Evolutionary conservation across 352 stramenopile genomes (phyloP), one percentile per base, ranked within the genome.

Genomic region (Aphanomyces cochlioides): DNA sequence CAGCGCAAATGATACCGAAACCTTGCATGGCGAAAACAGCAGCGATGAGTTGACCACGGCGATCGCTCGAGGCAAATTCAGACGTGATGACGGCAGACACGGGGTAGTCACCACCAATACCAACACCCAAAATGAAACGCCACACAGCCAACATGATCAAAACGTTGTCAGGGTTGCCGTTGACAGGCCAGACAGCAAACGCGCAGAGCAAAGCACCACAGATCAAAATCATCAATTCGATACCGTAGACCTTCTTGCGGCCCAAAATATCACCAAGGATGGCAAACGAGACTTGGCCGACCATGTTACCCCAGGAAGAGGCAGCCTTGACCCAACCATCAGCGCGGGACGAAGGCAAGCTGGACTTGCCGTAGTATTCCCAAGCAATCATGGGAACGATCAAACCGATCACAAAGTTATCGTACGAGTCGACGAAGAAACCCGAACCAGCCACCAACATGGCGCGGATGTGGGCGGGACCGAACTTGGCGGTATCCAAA

Each of bases 11-110:
- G 76, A 82, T 85, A 34, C 78, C 78, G 39, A 78, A 74, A 37
- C 77, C 78, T 45, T 84, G 74, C 80, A 87, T 87, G 56, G 78
- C 78, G 66, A 87, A 87, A 36, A 83, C 79, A 5, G 77, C 73
- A 45, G 75, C 75, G 56, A 85, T 82, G 69, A 78, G 81, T 39
- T 77, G 79, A 50, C 80, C 80, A n/a, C 78, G 74, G 64, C 74
- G 74, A 43, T n/a, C n/a, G n/a, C n/a, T n/a, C n/a, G n/a, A n/a
- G n/a, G n/a, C n/a, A n/a, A n/a, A n/a, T n/a, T n/a, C n/a, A n/a
- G n/a, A n/a, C n/a, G n/a, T n/a, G n/a, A n/a, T n/a, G n/a, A n/a
- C 78, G 17, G 81, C 78, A 39, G 76, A 81, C 37, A 88, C 72
- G 47, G 81, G 79, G 66, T 28, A 28, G 72, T 85, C 79, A 8